Base-by-base conservation (phyloP, 169 alveolate genomes). In the Plasmodium chabaudi region DNA sequence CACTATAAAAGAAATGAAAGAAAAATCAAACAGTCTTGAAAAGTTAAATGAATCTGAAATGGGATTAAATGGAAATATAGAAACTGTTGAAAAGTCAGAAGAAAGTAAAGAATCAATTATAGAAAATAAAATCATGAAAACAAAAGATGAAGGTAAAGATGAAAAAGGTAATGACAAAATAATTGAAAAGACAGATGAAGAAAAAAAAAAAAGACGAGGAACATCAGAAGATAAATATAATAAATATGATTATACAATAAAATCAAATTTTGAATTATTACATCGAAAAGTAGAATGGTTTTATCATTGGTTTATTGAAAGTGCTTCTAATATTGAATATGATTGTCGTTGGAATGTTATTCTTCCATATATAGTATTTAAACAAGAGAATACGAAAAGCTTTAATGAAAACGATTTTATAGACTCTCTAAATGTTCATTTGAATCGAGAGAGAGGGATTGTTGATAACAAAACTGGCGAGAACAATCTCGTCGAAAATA, bases 261-360 rank as follows among this genome's bases (percentile, higher is more conserved):
- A 69, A 59, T 46, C 23, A 2, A 73, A 74, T 44, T 79, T 73
- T 23, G 87, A 73, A 59, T 12, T 71, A 7, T 68, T 92, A 5
- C 95, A 92, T 56, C 39, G 95, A 23, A 88, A 91, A 39, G 82
- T 92, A 19, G 95, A 92, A 64, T 92, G 95, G 95, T 88, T 88
- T 42, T 92, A 84, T 60, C 95, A 92, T 25, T 92, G 95, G 95
- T 92, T 92, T 21, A 92, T 92, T 19, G 95, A 92, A 72, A 87
- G 93, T 27, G 93, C 92, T 15, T 92, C 95, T 10, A 88, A 92
- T 57, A 92, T 92, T 19, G 91, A 88, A 13, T 61, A 87, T 15
- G 95, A 92, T 15, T 63, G 75, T 13, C 65, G 93, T 55, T 92
- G 95, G 95, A 72, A 86, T 46, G 87, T 92, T 21, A 86, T 92